These are phyloP conservation scores for Spinacia oleracea DNA, from an alignment of 179 eudicot species.

Conservation along the genomic window DNA sequence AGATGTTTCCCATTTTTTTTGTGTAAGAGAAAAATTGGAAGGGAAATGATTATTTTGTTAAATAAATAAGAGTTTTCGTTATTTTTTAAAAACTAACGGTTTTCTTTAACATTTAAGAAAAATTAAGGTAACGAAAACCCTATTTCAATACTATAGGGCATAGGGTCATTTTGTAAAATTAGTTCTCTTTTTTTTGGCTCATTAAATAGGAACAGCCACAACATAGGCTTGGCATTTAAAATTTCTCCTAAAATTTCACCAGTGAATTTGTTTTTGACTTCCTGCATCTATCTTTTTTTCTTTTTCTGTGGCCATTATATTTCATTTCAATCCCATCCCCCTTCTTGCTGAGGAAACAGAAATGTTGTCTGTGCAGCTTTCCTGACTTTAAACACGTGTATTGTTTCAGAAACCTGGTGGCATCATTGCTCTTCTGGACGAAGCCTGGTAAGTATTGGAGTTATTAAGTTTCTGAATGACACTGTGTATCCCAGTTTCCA, in stretches of 20 bases:
- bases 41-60: too few relatives aligned
- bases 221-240: too few relatives aligned
- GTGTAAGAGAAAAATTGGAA: too few relatives aligned
- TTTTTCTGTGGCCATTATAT: neutral
- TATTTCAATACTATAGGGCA: too few relatives aligned
- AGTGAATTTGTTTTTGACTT: neutral
- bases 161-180: too few relatives aligned
- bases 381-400: conserved; percentile 16
- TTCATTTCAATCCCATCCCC: neutral
- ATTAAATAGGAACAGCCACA: too few relatives aligned
- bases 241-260: neutral
- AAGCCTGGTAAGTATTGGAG: conserved; percentile 45
- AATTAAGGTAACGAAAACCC: too few relatives aligned
- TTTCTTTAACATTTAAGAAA: too few relatives aligned
- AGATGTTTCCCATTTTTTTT: too few relatives aligned
- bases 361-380: neutral
- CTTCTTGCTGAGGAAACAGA: neutral
- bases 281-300: neutral
- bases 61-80: too few relatives aligned
- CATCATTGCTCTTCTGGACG: conserved; percentile 50
- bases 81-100: too few relatives aligned
- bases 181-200: too few relatives aligned
- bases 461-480: neutral
- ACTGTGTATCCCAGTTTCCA: neutral
- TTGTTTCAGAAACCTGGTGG: conserved; percentile 54